phyloP scores from a whole-genome alignment of 495 filamentous ascomycete species.

The Penicillium dipodomyicola region DNA sequence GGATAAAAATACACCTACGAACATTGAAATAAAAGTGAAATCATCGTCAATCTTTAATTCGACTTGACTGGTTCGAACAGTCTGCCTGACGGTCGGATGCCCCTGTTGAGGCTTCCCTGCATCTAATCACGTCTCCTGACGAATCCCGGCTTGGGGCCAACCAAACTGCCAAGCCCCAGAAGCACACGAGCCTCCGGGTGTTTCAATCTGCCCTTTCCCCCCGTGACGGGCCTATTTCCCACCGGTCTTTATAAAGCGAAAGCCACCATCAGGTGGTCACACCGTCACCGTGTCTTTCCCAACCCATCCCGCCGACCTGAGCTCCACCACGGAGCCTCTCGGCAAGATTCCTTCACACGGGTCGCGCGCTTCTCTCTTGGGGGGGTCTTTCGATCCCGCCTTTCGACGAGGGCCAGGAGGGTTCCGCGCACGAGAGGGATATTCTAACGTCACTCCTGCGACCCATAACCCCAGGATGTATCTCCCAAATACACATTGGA shows the following conservation, averaged over 20 bases:
- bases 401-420: slow-evolving; percentile 47
- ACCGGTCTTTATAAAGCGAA: slow-evolving; percentile 20
- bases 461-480: slow-evolving; percentile 53
- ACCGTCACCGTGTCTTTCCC: slow-evolving; percentile 42
- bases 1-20: neutral
- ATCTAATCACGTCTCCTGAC: slow-evolving; percentile 7
- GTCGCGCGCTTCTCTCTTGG: slow-evolving; percentile 63
- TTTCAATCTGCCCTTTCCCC: slow-evolving; percentile 13
- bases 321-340: slow-evolving; percentile 48
- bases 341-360: slow-evolving; percentile 61
- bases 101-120: slow-evolving; percentile 1
- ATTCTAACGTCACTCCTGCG: slow-evolving; percentile 36
- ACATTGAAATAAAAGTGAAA: neutral
- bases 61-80: slow-evolving; percentile 16
- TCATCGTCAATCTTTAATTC: neutral
- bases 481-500: slow-evolving; percentile 78
- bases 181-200: slow-evolving; percentile 22
- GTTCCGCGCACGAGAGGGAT: slow-evolving; percentile 57
- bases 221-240: slow-evolving; percentile 7
- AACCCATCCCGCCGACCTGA: slow-evolving; percentile 29
- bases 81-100: slow-evolving; percentile 10
- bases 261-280: slow-evolving; percentile 34
- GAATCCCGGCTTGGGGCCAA: slow-evolving; percentile 6
- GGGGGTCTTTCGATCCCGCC: slow-evolving; percentile 55
- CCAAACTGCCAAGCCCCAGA: slow-evolving; percentile 22